Evolutionary conservation across 2,329 filamentous ascomycete species (phyloP).

Genomic region (Monosporascus sp.): DNA sequence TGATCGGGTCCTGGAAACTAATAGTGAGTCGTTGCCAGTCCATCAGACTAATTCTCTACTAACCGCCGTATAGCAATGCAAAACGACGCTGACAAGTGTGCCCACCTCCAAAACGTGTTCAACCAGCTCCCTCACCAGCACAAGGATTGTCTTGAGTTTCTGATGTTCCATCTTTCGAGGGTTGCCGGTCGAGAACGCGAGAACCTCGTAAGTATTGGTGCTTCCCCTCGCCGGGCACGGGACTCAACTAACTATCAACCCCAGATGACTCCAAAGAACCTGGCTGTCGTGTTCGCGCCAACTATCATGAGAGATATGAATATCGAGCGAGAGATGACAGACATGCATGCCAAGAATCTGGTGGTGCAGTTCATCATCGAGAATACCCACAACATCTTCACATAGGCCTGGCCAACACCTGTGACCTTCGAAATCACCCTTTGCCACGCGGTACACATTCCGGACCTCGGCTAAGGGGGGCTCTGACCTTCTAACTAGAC

Average conservation of each 20-base stretch:
- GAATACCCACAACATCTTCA: slow-evolving; percentile 78
- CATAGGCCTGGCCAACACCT: slow-evolving; percentile 29
- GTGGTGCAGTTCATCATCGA: slow-evolving; percentile 92
- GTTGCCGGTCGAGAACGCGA: slow-evolving; percentile 78
- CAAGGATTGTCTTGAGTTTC: slow-evolving; percentile 83
- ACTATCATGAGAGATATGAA: slow-evolving; percentile 93
- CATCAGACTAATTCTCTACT: not conserved
- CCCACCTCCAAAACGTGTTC: slow-evolving; percentile 68
- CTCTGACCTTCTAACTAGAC: not conserved
- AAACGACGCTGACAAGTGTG: slow-evolving; percentile 62
- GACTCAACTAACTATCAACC: slow-evolving; percentile 16
- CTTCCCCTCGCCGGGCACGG: not conserved
- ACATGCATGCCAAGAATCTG: slow-evolving; percentile 89
- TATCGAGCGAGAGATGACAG: slow-evolving; percentile 89
- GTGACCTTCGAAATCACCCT: slow-evolving; percentile 1
- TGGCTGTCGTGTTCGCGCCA: slow-evolving; percentile 94
- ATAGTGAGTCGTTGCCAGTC: slow-evolving; percentile 46
- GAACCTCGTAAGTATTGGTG: slow-evolving; percentile 63
- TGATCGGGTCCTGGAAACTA: slow-evolving; percentile 78
- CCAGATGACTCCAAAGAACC: slow-evolving; percentile 91
- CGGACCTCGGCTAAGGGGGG: not conserved
- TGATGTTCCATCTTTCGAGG: slow-evolving; percentile 87
- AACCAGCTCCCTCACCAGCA: slow-evolving; percentile 77
- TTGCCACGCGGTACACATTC: slow-evolving; percentile 19
- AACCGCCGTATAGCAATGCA: slow-evolving; percentile 49